A percentile compares a stretch with the other conserved stretches of the same genome.
phyloP scores from a whole-genome alignment of 2,329 filamentous ascomycete genomes.

The Talaromyces sp. region DNA sequence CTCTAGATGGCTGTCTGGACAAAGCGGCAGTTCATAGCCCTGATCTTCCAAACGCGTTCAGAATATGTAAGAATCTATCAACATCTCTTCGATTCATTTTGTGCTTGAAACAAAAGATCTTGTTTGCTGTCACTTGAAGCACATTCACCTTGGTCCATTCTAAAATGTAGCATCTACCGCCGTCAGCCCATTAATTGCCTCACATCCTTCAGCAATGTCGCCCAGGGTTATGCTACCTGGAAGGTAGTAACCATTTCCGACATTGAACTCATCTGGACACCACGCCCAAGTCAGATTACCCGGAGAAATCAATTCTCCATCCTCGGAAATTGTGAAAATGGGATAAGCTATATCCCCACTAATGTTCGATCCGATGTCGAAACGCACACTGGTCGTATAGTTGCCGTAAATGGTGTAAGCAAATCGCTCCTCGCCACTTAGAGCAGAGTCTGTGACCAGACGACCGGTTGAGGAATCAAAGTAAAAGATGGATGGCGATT shows the following conservation, averaged over 20 bases:
- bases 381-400: background rate
- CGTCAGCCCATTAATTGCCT: background rate
- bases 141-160: background rate
- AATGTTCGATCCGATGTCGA: background rate
- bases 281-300: constrained; percentile 28
- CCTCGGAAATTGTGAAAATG: background rate
- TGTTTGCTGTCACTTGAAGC: background rate
- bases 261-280: constrained; percentile 13
- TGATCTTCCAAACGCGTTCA: background rate
- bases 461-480: background rate
- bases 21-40: background rate
- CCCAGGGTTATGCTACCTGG: constrained; percentile 15
- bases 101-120: background rate
- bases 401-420: background rate
- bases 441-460: background rate
- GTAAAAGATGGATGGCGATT: background rate
- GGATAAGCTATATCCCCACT: background rate
- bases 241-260: constrained; percentile 13
- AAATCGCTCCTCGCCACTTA: background rate
- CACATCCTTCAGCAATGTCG: constrained; percentile 1
- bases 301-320: background rate
- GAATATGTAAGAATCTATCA: background rate
- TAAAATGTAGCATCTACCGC: background rate
- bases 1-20: background rate
- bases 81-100: background rate